Base-by-base conservation (phyloP, 2,329 filamentous ascomycete genomes). In the Penicillium sp. region DNA sequence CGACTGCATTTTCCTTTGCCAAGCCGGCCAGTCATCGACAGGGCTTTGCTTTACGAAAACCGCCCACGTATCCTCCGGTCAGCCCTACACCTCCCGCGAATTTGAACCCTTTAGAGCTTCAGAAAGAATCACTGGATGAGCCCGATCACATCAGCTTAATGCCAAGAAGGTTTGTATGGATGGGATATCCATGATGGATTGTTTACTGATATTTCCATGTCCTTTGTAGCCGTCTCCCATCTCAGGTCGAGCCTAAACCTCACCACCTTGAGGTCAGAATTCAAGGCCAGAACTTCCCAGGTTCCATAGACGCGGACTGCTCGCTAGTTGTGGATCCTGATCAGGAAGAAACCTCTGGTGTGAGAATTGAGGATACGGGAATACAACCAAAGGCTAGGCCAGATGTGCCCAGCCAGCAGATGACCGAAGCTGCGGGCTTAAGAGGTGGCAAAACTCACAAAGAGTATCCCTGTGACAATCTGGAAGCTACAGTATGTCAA, bases 1-100 rank as follows among this genome's bases (percentile, higher is more conserved):
- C 61, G 18, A 35, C 61, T 8, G 59, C 58, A 1, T 74, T 76
- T 53, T 69, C 66, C 6, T 76, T 75, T 54, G 58, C 67, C 15
- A 73, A 67, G 49, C 73, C 71, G 23, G 59, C 51, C 20, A 61
- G 58, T 27, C 57, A 62, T 41, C 61, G 53, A 22, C 68, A 62
- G 29, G 51, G 49, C 1, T 70, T 70, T 35, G 64, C 66, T 1
- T 58, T 69, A 14, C 61, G 61, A 41, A 42, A 51, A 8, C 26
- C 59, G 6, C n/a, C 50, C 23, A 66, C 56, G 20, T 53, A 55
- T 14, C 9, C 46, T 14, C 25, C 51, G 3, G 29, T 54, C 8
- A 47, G 33, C 15, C 6, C 44, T 23, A 23, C 7, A 37, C 8
- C 15, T 23, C 22, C 4, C 11, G 43, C 33, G 18, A 44, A 22